Base-by-base conservation (phyloP, 163 green algal species). In the Chlorella variabilis region DNA sequence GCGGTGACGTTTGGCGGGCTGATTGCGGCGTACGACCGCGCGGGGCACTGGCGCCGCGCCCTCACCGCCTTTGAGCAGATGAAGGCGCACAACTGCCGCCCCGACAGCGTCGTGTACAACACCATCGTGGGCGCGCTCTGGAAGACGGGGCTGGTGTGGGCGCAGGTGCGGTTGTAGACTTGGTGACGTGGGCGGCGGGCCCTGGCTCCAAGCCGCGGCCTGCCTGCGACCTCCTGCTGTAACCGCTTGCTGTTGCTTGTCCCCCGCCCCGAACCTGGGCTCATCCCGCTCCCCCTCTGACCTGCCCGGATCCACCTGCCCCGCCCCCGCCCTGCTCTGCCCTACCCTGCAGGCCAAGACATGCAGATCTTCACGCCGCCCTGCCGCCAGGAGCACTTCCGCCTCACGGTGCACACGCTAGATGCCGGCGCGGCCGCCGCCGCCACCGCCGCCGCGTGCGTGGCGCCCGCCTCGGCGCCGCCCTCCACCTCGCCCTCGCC, bases 1-100 rank as follows among this genome's bases (percentile, higher is more conserved):
- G 83, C 81, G 49, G 93, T 97, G 48, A 96, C 94, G 3, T 97
- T 92, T 85, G 86, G 91, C 89, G 21, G 75, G 0, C 66, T 87
- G 6, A 87, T 87, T 48, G 68, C 62, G 2, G 76, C 82, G 2
- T 87, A 83, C 61, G 82, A 87, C 25, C 65, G 82, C 23, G 75
- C 82, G 41, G 82, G 82, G 62, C 93, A 93, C 83, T 96, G 92
- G 94, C 84, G 90, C n/a, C 83, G 80, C 21, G 94, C 92, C 20
- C 90, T 89, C 21, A 41, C 71, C 38, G 80, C 89, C 5, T 93
- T 89, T 85, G 87, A 90, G 76, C 75, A 82, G 49, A 95, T 95
- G 87, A 85, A 89, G 78, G 67, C 70, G n/a, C 36, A 54, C 38
- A 75, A 45, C 34, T 82, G 54, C 65, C 80, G 80, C 5, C 49